phyloP scores from a whole-genome alignment of 2,329 filamentous ascomycete species.

The Lomentospora prolificans region DNA sequence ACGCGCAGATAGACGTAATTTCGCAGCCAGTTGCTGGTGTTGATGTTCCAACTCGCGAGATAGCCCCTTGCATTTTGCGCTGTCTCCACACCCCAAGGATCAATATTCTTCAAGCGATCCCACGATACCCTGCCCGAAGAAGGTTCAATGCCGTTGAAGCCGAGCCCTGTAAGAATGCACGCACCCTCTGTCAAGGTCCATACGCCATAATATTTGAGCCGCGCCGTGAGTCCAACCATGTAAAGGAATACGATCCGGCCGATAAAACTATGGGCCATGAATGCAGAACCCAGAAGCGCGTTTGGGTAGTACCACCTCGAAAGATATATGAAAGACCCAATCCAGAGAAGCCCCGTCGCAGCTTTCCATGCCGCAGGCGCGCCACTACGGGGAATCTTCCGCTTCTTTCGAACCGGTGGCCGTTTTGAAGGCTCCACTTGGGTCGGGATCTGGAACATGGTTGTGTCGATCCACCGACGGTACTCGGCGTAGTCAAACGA shows the following conservation, averaged over 20 bases:
- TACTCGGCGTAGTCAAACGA: conserved; percentile 95
- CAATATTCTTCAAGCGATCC: conserved; percentile 81
- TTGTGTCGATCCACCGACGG: conserved; percentile 81
- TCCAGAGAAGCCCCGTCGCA: conserved; percentile 64
- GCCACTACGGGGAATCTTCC: conserved; percentile 84
- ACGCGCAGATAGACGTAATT: conserved; percentile 95
- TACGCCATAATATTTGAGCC: conserved; percentile 93
- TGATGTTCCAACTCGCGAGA: conserved; percentile 94
- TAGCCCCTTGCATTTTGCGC: conserved; percentile 93
- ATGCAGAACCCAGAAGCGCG: conserved; percentile 56
- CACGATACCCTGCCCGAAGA: conserved; percentile 78
- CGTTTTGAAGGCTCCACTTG: conserved; percentile 77
- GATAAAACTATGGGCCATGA: conserved; percentile 56
- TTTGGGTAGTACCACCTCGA: conserved; percentile 55
- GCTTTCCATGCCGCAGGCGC: conserved; percentile 76
- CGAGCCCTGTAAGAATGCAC: conserved; percentile 86
- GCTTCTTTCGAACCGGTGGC: conserved; percentile 77
- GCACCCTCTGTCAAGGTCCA: conserved; percentile 90
- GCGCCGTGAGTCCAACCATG: conserved; percentile 70
- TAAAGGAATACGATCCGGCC: conserved; percentile 71
- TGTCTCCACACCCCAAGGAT: conserved; percentile 73
- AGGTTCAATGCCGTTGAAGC: conserved; percentile 86
- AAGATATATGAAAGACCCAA: conserved; percentile 66
- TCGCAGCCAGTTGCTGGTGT: conserved; percentile 92
- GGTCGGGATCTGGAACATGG: conserved; percentile 82